Percentiles rank a stretch among this genome's conserved stretches.
Conservation (phyloP, 2,329 filamentous ascomycete genomes). For the Zelopaecilomyces penicillatus region DNA sequence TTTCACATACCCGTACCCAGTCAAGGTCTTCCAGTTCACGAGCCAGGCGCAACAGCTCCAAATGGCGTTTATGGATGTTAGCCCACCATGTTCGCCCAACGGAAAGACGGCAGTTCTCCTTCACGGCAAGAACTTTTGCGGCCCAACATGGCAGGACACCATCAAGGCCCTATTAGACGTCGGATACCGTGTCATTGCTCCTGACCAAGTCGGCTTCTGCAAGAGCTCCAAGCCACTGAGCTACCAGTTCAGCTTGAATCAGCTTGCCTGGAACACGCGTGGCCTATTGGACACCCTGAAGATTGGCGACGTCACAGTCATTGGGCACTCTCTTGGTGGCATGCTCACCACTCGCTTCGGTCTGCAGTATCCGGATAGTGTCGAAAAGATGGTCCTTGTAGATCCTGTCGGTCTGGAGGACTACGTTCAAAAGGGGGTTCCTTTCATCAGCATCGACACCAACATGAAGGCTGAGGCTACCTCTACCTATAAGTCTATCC, state of each 20-base stretch:
- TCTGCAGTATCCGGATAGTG: conserved; percentile 38
- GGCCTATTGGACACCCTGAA: conserved; percentile 36
- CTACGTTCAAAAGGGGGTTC: conserved; percentile 41
- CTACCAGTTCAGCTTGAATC: conserved; percentile 46
- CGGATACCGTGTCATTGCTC: conserved; percentile 44
- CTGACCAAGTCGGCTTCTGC: conserved; percentile 50
- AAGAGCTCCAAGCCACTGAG: conserved; percentile 42
- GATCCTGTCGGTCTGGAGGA: conserved; percentile 48
- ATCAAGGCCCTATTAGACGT: conserved; percentile 30
- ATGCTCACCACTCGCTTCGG: conserved; percentile 45
- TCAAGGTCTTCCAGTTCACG: conserved; percentile 38
- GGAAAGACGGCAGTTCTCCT: conserved; percentile 39
- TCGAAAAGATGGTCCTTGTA: conserved; percentile 38
- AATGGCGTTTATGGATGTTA: conserved; percentile 49
- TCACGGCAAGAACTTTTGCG: conserved; percentile 51
- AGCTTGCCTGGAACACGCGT: conserved; percentile 42
- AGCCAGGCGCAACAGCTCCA: conserved; percentile 40
- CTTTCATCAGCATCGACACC: conserved; percentile 35
- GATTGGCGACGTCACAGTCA: conserved; percentile 35
- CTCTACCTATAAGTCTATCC: conserved; percentile 36
- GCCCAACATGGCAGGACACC: conserved; percentile 42
- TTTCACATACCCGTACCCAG: conserved; percentile 44
- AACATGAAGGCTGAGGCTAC: conserved; percentile 28
- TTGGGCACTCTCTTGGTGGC: conserved; percentile 48
- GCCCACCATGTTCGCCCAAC: conserved; percentile 24